Base-by-base conservation (phyloP, 305 asterid genomes). In the Plantago coronopus region DNA sequence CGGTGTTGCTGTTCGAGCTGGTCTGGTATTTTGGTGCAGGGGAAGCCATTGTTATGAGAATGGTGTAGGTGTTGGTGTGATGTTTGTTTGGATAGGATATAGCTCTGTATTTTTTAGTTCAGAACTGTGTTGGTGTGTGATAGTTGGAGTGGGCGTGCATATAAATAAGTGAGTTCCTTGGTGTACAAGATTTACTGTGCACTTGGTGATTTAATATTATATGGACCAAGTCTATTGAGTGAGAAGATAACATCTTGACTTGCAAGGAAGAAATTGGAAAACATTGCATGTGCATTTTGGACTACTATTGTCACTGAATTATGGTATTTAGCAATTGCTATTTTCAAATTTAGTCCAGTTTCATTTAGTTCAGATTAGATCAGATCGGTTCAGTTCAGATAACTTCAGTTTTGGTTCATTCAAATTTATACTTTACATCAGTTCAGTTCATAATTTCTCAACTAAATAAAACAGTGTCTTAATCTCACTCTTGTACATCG, bases 31-130 rank as follows among this genome's bases (percentile, higher is more conserved):
- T 15, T 7, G 43, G 59, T 15, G 59, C 43, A 8, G 42, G 17
- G 37, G 59, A 54, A 1, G 59, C 43, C 59, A 54, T 54, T 27
- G 22, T 2, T 53, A 23, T 51, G 19, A 23, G 40, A 53, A 25
- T 2, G 42, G 34, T 3, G 34, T 27, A 27, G 34, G 1, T 27
- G 34, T 27, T 53, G 43, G 13, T 23, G 42, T 13, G n/a, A 25
- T 53, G 42, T 51, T 48, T 7, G 8, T 14, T 46, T 22, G 38
- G 38, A 51, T 12, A 12, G 14, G 57, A 23, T 21, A 10, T 16
- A 14, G 38, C 0, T 12, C 4, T 49, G 19, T 21, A 3, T 7
- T 50, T 29, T 21, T 21, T 49, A n/a, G 57, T 23, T 13, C 1
- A 51, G 12, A 7, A 12, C 10, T 34, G 40, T 34, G 40, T 51